Conservation (phyloP, 2,329 filamentous ascomycete genomes). For the Ophiostoma himal-ulmi region DNA sequence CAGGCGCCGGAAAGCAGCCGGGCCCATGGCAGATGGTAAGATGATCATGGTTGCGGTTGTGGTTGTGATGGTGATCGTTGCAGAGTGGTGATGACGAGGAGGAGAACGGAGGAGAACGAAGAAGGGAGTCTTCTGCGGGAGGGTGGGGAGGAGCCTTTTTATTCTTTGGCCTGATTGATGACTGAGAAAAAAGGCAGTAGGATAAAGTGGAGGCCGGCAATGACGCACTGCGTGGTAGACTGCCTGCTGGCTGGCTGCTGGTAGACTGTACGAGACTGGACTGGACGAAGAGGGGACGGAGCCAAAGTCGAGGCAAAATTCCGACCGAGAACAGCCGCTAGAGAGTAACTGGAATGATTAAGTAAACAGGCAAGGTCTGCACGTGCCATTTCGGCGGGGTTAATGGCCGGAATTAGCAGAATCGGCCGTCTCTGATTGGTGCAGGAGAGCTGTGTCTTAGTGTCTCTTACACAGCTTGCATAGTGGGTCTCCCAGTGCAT, state of each 20-base stretch:
- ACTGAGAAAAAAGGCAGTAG: slow-evolving; percentile 13
- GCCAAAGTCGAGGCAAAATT: not conserved
- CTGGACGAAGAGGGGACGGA: not conserved
- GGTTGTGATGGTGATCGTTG: slow-evolving; percentile 8
- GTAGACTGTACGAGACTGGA: too few relatives aligned
- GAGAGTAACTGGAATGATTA: not conserved
- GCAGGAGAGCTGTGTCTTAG: not conserved
- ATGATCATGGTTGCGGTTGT: slow-evolving; percentile 21
- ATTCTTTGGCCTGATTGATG: slow-evolving; percentile 8
- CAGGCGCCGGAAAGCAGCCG: slow-evolving; percentile 22
- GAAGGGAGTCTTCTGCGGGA: not conserved
- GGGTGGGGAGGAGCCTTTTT: slow-evolving; percentile 12
- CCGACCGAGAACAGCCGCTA: not conserved
- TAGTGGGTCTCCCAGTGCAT: not conserved
- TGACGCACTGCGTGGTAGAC: slow-evolving; percentile 13
- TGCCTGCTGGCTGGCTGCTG: not conserved
- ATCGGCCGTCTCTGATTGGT: not conserved
- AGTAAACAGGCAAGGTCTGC: not conserved
- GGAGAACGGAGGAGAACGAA: not conserved
- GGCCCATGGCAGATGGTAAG: slow-evolving; percentile 21
- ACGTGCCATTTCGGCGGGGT: slow-evolving; percentile 19
- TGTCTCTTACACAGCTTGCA: not conserved
- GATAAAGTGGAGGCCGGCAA: slow-evolving; percentile 17
- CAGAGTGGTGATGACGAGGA: slow-evolving; percentile 4
- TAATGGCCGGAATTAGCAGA: slow-evolving; percentile 16